phyloP scores from a whole-genome alignment of 148 eudicot genomes.

The Cornus controversa region DNA sequence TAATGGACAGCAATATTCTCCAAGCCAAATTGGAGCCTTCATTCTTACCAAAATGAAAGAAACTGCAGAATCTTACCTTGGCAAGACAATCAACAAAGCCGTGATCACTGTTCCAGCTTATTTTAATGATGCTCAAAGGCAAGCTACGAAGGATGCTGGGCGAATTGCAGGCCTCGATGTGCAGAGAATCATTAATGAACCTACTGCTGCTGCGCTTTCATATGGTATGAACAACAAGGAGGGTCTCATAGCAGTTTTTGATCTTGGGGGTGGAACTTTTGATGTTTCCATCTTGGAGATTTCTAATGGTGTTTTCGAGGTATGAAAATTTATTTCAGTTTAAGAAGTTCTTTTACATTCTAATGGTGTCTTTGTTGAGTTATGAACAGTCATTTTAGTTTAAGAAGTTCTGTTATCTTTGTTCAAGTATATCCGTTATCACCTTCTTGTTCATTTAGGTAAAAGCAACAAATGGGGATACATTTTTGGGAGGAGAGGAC shows the following conservation, averaged over 20 bases:
- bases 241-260: conserved; percentile 54
- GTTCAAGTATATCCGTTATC: background rate
- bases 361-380: conserved; percentile 42
- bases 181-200: conserved; percentile 53
- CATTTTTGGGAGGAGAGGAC: conserved; percentile 44
- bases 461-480: conserved; percentile 51
- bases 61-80: conserved; percentile 59
- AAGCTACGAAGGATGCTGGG: conserved; percentile 68
- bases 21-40: conserved; percentile 62
- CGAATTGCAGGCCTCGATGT: conserved; percentile 54
- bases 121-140: conserved; percentile 61
- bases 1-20: conserved; percentile 54
- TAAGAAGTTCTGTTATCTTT: background rate
- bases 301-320: conserved; percentile 63
- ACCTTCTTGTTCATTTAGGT: conserved; percentile 23
- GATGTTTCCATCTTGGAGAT: conserved; percentile 62
- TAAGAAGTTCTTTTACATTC: background rate
- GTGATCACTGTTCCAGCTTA: conserved; percentile 63
- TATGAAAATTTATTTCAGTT: conserved; percentile 3
- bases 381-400: conserved; percentile 5
- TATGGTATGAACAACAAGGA: conserved; percentile 57
- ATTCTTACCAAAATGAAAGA: conserved; percentile 55
- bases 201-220: conserved; percentile 67
- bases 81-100: conserved; percentile 42
- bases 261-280: conserved; percentile 65